Evolutionary conservation across 176 grass and related monocot species (phyloP).

Genomic region (Carex parvula): DNA sequence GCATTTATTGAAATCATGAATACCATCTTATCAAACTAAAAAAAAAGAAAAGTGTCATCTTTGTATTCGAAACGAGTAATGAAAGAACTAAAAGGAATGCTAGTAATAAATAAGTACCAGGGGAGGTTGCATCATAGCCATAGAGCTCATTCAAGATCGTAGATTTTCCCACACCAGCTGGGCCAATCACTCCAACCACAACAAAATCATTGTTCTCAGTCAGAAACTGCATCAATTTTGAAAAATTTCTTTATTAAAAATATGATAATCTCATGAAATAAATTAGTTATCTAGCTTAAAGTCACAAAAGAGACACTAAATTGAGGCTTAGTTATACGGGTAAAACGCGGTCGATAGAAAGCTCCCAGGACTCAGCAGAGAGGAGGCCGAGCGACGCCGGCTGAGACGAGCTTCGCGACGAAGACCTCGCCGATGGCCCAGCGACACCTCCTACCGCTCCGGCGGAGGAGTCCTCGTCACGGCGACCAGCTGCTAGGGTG

Average conservation of each 20-base stretch:
- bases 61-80: background rate
- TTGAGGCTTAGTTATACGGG: conserved; percentile 41
- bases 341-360: conserved; percentile 70
- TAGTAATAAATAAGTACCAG: conserved; percentile 36
- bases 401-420: conserved; percentile 53
- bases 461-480: background rate
- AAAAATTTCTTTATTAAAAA: background rate
- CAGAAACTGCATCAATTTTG: conserved; percentile 52
- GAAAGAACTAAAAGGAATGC: background rate
- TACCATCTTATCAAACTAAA: background rate
- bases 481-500: conserved; percentile 11
- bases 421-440: background rate
- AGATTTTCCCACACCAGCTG: conserved; percentile 80
- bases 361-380: conserved; percentile 63
- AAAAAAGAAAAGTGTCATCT: background rate
- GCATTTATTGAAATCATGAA: conserved; percentile 17
- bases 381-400: conserved; percentile 60
- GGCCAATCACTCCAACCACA: conserved; percentile 83
- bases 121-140: conserved; percentile 63
- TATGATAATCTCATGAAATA: background rate
- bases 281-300: background rate
- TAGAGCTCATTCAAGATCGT: conserved; percentile 90
- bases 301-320: background rate
- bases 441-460: background rate
- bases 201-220: conserved; percentile 94